Evolutionary conservation across 352 stramenopile genomes (phyloP).

Genomic region (Phytophthora megakarya): DNA sequence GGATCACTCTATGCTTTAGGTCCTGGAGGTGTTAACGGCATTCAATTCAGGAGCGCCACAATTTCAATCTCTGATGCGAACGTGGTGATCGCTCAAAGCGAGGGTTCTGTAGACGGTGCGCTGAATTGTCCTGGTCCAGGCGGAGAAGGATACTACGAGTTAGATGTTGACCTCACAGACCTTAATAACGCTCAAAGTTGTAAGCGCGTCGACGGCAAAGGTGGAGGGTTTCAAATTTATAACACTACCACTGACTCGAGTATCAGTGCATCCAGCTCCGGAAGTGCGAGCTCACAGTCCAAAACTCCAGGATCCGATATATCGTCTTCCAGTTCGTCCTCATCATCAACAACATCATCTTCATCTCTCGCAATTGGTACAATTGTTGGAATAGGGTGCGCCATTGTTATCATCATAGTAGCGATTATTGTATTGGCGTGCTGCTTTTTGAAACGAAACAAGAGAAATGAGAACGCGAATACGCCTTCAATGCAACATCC

Average conservation of each 20-base stretch:
- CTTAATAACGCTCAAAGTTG: background rate
- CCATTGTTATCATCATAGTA: background rate
- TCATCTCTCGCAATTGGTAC: background rate
- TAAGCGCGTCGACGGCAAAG: background rate
- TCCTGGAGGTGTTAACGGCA: background rate
- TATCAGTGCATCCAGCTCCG: background rate
- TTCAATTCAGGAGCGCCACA: conserved; percentile 2
- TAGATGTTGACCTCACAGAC: background rate
- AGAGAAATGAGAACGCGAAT: background rate
- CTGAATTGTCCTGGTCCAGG: conserved; percentile 1
- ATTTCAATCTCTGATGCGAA: background rate
- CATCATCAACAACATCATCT: background rate
- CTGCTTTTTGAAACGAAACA: background rate
- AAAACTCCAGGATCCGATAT: background rate
- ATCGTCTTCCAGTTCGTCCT: background rate
- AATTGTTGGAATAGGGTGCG: background rate
- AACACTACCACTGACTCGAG: background rate
- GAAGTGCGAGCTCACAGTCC: background rate
- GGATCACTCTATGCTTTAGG: background rate
- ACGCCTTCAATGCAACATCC: background rate
- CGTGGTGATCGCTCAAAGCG: background rate
- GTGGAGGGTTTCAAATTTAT: background rate
- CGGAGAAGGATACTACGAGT: background rate
- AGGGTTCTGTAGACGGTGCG: background rate
- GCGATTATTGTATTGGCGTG: background rate